phyloP scores from a whole-genome alignment of 805 yeast species.

The Starmerella davenportii region DNA sequence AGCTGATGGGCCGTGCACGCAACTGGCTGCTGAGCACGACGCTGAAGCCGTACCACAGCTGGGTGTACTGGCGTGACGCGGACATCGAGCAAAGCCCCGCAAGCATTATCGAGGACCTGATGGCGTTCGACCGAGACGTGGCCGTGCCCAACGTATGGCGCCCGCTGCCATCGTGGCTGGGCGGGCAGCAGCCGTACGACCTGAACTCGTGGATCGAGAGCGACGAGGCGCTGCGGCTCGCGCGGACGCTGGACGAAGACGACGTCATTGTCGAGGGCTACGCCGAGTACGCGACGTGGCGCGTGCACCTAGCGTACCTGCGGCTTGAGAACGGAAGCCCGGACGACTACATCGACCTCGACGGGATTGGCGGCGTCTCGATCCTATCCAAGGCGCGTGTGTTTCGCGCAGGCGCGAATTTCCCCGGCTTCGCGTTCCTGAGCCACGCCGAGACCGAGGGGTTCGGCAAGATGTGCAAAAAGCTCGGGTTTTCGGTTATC shows the following conservation, averaged over 20 bases:
- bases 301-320: slow-evolving; percentile 88
- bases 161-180: slow-evolving; percentile 82
- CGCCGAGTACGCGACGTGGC: slow-evolving; percentile 94
- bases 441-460: slow-evolving; percentile 98
- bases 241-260: slow-evolving; percentile 56
- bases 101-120: slow-evolving; percentile 74
- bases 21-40: slow-evolving; percentile 87
- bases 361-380: slow-evolving; percentile 96
- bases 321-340: slow-evolving; percentile 92
- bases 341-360: slow-evolving; percentile 78
- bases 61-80: slow-evolving; percentile 97
- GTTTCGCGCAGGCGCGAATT: slow-evolving; percentile 75
- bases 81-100: slow-evolving; percentile 88
- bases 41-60: slow-evolving; percentile 79
- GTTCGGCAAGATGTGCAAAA: slow-evolving; percentile 73
- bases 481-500: slow-evolving; percentile 73
- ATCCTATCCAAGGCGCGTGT: slow-evolving; percentile 75
- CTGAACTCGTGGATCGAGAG: slow-evolving; percentile 93
- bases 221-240: slow-evolving; percentile 38
- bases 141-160: slow-evolving; percentile 98
- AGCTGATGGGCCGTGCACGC: slow-evolving; percentile 89
- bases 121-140: slow-evolving; percentile 84
- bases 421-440: slow-evolving; percentile 91
- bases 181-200: slow-evolving; percentile 86
- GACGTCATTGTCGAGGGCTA: slow-evolving; percentile 96